A percentile compares a stretch with the other conserved stretches of the same genome.
Evolutionary conservation across 352 stramenopile genomes (phyloP).

Genomic region (Phytopythium mirpurense): DNA sequence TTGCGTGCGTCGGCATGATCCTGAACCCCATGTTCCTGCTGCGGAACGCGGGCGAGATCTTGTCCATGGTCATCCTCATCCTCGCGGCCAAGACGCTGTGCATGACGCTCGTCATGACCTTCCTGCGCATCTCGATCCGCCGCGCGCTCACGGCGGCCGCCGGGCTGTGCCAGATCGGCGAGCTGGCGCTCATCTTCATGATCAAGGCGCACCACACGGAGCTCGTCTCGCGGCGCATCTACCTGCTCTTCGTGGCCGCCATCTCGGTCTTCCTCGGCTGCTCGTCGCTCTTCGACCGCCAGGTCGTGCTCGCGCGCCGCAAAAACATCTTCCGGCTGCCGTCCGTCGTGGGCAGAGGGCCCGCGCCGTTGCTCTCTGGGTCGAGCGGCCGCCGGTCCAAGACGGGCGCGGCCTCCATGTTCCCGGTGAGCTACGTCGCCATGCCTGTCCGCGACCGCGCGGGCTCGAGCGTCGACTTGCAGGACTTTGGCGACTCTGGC

Average conservation of each 20-base stretch:
- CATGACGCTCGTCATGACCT: slow-evolving; percentile 76
- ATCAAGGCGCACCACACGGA: slow-evolving; percentile 85
- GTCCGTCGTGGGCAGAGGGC: slow-evolving; percentile 21
- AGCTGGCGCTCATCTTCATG: slow-evolving; percentile 87
- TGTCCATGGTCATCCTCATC: slow-evolving; percentile 80
- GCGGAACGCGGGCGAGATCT: slow-evolving; percentile 69
- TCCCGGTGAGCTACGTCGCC: slow-evolving; percentile 7
- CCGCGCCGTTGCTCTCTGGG: slow-evolving; percentile 3
- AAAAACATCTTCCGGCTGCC: slow-evolving; percentile 59
- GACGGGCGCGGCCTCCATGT: slow-evolving; percentile 4
- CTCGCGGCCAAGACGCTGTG: slow-evolving; percentile 71
- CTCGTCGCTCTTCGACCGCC: slow-evolving; percentile 74
- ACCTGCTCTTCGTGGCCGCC: slow-evolving; percentile 75
- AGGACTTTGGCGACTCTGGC: slow-evolving; percentile 16
- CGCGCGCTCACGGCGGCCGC: slow-evolving; percentile 71
- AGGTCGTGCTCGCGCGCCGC: slow-evolving; percentile 53
- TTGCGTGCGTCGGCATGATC: slow-evolving; percentile 86
- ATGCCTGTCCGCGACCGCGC: slow-evolving; percentile 9
- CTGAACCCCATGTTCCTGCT: slow-evolving; percentile 78
- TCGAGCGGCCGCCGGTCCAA: slow-evolving; percentile 12
- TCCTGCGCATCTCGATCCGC: slow-evolving; percentile 67
- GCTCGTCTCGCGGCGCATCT: slow-evolving; percentile 76
- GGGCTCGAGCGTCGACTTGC: slow-evolving; percentile 19
- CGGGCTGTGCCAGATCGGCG: slow-evolving; percentile 78
- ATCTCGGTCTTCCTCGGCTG: slow-evolving; percentile 81